These are phyloP conservation scores for Moelleriella libera DNA, from an alignment of 2,329 filamentous ascomycete genomes.

Conservation along the genomic window DNA sequence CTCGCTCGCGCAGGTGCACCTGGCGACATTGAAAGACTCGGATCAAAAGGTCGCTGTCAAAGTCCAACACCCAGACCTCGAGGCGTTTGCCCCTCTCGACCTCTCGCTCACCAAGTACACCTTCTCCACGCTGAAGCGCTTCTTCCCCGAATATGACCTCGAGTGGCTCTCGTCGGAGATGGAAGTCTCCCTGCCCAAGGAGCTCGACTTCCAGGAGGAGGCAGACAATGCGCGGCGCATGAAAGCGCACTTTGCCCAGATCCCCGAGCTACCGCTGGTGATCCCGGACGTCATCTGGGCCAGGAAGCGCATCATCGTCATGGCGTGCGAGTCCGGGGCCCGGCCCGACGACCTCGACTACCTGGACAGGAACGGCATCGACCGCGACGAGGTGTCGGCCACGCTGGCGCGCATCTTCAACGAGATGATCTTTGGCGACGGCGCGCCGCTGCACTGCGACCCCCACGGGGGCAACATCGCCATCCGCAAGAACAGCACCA, in stretches of 20 bases:
- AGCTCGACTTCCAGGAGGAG: constrained; percentile 80
- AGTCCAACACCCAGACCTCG: constrained; percentile 80
- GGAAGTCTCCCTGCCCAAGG: constrained; percentile 77
- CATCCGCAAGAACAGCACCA: constrained; percentile 59
- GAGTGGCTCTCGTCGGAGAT: constrained; percentile 93
- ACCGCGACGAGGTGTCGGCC: constrained; percentile 89
- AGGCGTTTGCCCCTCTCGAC: constrained; percentile 83
- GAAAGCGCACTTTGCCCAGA: constrained; percentile 63
- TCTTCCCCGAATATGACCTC: constrained; percentile 95
- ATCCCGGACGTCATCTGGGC: constrained; percentile 87
- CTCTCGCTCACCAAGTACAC: constrained; percentile 76
- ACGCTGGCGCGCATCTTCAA: constrained; percentile 89
- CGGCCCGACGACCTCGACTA: constrained; percentile 82
- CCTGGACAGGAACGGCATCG: constrained; percentile 73
- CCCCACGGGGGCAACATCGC: constrained; percentile 95
- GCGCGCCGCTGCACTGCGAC: constrained; percentile 87
- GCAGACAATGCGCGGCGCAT: constrained; percentile 71
- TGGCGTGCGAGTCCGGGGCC: constrained; percentile 81
- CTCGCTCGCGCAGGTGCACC: constrained; percentile 86
- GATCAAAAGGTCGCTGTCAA: constrained; percentile 89
- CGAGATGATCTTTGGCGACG: constrained; percentile 94
- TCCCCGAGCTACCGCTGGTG: constrained; percentile 65
- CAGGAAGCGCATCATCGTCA: constrained; percentile 77
- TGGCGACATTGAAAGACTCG: constrained; percentile 68
- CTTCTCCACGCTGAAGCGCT: constrained; percentile 77